A percentile compares a stretch with the other conserved stretches of the same genome.
These are phyloP conservation scores for Boletus rubescentipes DNA, from an alignment of 768 basidiomycete species.

Conservation along the genomic window DNA sequence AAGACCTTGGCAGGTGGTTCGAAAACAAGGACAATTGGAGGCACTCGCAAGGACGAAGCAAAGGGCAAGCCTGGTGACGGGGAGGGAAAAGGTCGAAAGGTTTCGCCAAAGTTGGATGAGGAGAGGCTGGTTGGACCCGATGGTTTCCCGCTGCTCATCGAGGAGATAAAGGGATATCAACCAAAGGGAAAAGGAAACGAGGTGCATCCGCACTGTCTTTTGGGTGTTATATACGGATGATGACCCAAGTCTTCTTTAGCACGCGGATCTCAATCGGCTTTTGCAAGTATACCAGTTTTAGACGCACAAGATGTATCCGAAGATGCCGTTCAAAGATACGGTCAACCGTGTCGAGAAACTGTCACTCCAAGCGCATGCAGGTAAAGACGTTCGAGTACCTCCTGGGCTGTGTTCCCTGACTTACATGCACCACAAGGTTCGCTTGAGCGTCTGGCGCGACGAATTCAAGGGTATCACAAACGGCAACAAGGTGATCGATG, in stretches of 20 bases:
- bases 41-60: not conserved
- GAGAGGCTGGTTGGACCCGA: constrained; percentile 64
- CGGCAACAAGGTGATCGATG: constrained; percentile 26
- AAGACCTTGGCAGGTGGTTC: constrained; percentile 54
- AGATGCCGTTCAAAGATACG: constrained; percentile 83
- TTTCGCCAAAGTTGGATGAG: constrained; percentile 67
- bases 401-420: constrained; percentile 2
- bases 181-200: constrained; percentile 91
- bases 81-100: constrained; percentile 32
- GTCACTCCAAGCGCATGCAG: constrained; percentile 82
- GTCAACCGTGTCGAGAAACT: constrained; percentile 83
- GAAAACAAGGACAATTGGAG: constrained; percentile 28
- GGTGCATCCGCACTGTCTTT: constrained; percentile 42
- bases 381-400: constrained; percentile 43
- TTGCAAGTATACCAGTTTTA: constrained; percentile 90
- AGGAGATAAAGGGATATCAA: constrained; percentile 74
- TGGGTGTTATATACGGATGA: not conserved
- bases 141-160: constrained; percentile 80
- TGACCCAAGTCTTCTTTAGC: constrained; percentile 41
- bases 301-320: constrained; percentile 92
- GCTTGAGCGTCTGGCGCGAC: constrained; percentile 76
- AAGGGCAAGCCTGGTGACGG: constrained; percentile 19
- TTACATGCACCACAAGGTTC: constrained; percentile 45
- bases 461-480: constrained; percentile 51
- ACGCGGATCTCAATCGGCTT: constrained; percentile 75